Conservation (phyloP, 73 alveolate genomes). For the Diophrys appendiculata region DNA sequence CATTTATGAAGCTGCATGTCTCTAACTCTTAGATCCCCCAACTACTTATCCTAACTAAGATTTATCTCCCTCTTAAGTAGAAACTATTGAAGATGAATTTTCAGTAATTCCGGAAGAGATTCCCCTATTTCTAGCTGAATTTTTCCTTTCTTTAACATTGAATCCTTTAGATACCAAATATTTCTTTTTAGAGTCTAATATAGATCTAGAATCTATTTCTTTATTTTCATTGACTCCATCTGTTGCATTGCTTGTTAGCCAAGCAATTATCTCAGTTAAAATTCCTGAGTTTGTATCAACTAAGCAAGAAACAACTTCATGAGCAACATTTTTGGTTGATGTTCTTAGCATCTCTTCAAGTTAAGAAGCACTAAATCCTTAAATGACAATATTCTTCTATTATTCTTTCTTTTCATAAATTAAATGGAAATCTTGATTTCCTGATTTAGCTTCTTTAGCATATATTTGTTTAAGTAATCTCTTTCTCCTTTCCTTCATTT, state of each 20-base stretch:
- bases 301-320: slow-evolving; percentile 68
- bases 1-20: too few relatives aligned
- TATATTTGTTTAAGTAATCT: slow-evolving; percentile 44
- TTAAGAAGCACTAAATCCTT: slow-evolving; percentile 64
- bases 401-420: background rate
- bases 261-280: too few relatives aligned
- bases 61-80: too few relatives aligned
- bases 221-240: background rate
- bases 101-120: too few relatives aligned
- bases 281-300: slow-evolving; percentile 20
- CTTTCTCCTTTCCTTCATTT: slow-evolving; percentile 72
- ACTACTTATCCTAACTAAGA: too few relatives aligned
- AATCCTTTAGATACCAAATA: too few relatives aligned
- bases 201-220: background rate
- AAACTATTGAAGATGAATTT: too few relatives aligned
- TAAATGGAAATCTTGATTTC: slow-evolving; percentile 9
- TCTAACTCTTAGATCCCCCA: too few relatives aligned
- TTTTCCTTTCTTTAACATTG: too few relatives aligned
- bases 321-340: slow-evolving; percentile 67
- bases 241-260: too few relatives aligned
- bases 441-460: slow-evolving; percentile 45
- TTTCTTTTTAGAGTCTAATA: too few relatives aligned
- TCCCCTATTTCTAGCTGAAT: too few relatives aligned
- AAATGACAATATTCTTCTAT: slow-evolving; percentile 43
- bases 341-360: slow-evolving; percentile 73